Base-by-base conservation (phyloP, 164 flowering plant genomes). In the Magnolia changhungtana region DNA sequence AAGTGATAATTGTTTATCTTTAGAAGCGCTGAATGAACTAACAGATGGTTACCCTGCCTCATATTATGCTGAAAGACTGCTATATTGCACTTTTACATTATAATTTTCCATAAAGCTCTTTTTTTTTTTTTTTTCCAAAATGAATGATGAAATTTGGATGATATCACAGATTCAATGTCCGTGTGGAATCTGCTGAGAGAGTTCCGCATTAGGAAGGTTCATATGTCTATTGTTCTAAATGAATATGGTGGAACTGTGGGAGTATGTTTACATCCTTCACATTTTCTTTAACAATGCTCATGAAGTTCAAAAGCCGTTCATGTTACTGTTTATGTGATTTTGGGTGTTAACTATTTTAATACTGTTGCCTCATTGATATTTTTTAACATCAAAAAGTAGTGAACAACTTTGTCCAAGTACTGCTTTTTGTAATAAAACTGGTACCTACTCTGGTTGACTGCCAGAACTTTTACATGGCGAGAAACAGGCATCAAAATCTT, bases 221-320 rank as follows among this genome's bases (percentile, higher is more conserved):
- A 96, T 89, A 96, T 96, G 98, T 98, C 99, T 77, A 91, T 96
- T 82, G 97, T 96, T 80, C 94, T 94, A 23, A 96, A 96, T 59
- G 99, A 96, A 82, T 96, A 96, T 83, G 99, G 99, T 67, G 99
- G 99, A 82, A 92, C 99, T 79, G 89, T 94, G 13, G 99, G 99
- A 78, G 99, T 96, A 92, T 79, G 97, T 83, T 78, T 37, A 31
- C 37, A 66, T 66, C 70, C 66, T 78, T 70, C 2, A 11, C 58
- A 24, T 77, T 74, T 78, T 8, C 9, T 58, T 18, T 23, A 27
- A 3, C 49, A 31, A 52, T 29, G 20, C 19, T 16, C 50, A 13
- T 27, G 52, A 31, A 24, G 75, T 61, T 50, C 7, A 29, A 45
- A 74, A 64, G 4, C 67, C 21, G 67, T 64, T 64, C 18, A 16